Evolutionary conservation across 495 filamentous ascomycete genomes (phyloP).

Genomic region (Talaromyces adpressus): DNA sequence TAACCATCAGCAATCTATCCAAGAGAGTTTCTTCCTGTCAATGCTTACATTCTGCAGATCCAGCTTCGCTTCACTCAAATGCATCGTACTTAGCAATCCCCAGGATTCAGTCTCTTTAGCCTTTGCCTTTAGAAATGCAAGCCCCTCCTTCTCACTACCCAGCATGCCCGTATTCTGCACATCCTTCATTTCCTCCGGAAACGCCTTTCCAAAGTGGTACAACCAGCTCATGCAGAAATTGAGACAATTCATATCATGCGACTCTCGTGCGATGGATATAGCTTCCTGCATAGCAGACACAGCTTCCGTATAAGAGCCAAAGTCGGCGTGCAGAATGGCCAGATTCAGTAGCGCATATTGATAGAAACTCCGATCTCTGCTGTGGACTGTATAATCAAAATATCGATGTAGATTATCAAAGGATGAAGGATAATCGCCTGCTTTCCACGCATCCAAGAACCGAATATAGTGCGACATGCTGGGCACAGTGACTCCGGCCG

Average conservation of each 20-base stretch:
- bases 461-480: slow-evolving; percentile 71
- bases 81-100: slow-evolving; percentile 74
- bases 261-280: slow-evolving; percentile 83
- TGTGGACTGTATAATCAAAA: slow-evolving; percentile 96
- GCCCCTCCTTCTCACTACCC: slow-evolving; percentile 71
- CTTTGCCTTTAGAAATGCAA: slow-evolving; percentile 79
- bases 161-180: slow-evolving; percentile 65
- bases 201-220: slow-evolving; percentile 86
- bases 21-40: not conserved
- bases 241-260: slow-evolving; percentile 83
- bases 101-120: slow-evolving; percentile 86
- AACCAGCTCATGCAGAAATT: slow-evolving; percentile 97
- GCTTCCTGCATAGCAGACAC: slow-evolving; percentile 89
- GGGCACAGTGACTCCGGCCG: slow-evolving; percentile 57
- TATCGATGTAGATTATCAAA: slow-evolving; percentile 92
- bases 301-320: slow-evolving; percentile 87
- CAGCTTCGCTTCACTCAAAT: slow-evolving; percentile 69
- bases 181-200: slow-evolving; percentile 67
- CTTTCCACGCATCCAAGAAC: slow-evolving; percentile 85
- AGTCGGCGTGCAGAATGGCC: slow-evolving; percentile 90
- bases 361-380: slow-evolving; percentile 76
- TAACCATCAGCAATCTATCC: slow-evolving; percentile 6
- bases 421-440: slow-evolving; percentile 82
- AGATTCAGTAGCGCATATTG: slow-evolving; percentile 95
- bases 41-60: slow-evolving; percentile 16